Conservation (phyloP, 2,329 filamentous ascomycete species). For the Chaetomiaceae sp. region DNA sequence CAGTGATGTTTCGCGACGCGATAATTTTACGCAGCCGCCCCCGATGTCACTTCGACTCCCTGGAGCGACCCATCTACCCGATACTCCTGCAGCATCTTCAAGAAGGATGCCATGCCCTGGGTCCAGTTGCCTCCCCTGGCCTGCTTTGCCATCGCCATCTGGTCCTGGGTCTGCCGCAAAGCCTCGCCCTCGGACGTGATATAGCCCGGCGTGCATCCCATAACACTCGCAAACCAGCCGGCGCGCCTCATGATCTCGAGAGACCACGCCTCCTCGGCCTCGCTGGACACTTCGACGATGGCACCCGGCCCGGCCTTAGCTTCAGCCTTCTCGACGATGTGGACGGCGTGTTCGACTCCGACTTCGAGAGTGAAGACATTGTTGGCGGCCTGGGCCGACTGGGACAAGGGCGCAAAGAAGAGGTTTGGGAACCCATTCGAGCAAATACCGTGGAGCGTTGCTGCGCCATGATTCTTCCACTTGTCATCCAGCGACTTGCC, state of each 20-base stretch:
- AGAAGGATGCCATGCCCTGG: slow-evolving; percentile 33
- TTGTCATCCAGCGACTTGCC: slow-evolving; percentile 43
- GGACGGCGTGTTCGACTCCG: slow-evolving; percentile 39
- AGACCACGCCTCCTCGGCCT: slow-evolving; percentile 47
- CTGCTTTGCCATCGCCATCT: slow-evolving; percentile 32
- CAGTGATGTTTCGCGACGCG: too few species aligned
- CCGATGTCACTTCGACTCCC: slow-evolving; percentile 11
- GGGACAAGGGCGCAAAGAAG: slow-evolving; percentile 43
- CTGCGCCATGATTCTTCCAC: slow-evolving; percentile 38
- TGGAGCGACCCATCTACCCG: slow-evolving; percentile 18
- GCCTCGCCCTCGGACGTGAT: slow-evolving; percentile 43
- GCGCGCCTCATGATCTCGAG: slow-evolving; percentile 38
- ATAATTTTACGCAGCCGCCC: neutral
- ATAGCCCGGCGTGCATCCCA: slow-evolving; percentile 53
- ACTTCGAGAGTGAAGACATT: slow-evolving; percentile 36
- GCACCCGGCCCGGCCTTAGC: slow-evolving; percentile 21
- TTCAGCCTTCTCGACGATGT: slow-evolving; percentile 32
- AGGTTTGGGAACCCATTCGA: slow-evolving; percentile 52
- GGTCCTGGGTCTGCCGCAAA: slow-evolving; percentile 20
- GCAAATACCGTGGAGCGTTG: slow-evolving; percentile 50
- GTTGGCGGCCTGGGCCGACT: slow-evolving; percentile 39
- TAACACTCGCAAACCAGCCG: slow-evolving; percentile 36
- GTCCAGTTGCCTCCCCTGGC: slow-evolving; percentile 23
- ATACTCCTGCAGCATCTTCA: slow-evolving; percentile 18
- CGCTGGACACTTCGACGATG: slow-evolving; percentile 41